These are phyloP conservation scores for Azolla pinnata DNA, from an alignment of 75 land plant species.

Conservation along the genomic window DNA sequence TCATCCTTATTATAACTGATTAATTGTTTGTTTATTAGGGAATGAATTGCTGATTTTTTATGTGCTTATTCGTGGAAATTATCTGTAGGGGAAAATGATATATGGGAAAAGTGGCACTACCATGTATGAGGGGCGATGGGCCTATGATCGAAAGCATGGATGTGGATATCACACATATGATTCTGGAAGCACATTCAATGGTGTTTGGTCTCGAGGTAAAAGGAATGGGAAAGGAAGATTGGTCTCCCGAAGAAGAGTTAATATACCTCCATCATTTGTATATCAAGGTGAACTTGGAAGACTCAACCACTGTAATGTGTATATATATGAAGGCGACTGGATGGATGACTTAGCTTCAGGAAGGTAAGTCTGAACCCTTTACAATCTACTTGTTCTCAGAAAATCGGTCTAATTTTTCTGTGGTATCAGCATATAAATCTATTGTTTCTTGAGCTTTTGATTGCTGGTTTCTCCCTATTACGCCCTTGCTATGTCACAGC, in stretches of 20 bases:
- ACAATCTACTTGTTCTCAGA: too few species aligned
- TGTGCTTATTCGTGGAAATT: too few species aligned
- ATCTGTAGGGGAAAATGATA: neutral
- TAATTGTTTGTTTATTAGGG: neutral
- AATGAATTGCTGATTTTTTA: too few species aligned
- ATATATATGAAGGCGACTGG: slow-evolving; percentile 16
- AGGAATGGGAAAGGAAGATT: slow-evolving; percentile 4
- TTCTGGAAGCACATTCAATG: neutral
- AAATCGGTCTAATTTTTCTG: too few species aligned
- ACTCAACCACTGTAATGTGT: neutral
- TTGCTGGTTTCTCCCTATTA: too few species aligned
- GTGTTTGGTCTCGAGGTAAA: slow-evolving; percentile 1
- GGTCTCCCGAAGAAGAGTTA: neutral
- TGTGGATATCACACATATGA: slow-evolving; percentile 1
- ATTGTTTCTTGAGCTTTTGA: neutral
- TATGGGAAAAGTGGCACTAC: neutral
- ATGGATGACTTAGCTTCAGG: slow-evolving; percentile 12
- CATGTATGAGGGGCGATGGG: slow-evolving; percentile 6
- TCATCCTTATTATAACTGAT: neutral
- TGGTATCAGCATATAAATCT: too few species aligned
- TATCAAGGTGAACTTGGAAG: slow-evolving; percentile 6
- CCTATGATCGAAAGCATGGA: slow-evolving; percentile 4
- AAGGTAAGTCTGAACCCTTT: slow-evolving; percentile 6
- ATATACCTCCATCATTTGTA: neutral
- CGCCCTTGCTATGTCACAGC: too few species aligned